phyloP scores from a whole-genome alignment of 768 basidiomycete genomes.

The Xerocomellus intermedius region DNA sequence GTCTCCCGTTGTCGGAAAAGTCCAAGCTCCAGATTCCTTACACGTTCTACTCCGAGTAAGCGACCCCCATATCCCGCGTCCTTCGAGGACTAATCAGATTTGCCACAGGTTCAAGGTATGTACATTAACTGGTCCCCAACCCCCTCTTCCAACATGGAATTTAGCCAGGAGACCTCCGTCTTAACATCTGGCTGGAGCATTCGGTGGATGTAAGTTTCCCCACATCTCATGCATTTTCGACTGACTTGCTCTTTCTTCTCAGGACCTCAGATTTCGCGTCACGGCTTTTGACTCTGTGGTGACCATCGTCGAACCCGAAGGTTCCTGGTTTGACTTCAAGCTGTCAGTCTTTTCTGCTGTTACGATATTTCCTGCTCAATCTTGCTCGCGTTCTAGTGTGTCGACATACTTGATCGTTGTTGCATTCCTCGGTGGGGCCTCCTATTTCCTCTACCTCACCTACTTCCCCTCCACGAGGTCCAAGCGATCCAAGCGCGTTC shows the following conservation, averaged over 20 bases:
- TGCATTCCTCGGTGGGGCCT: constrained; percentile 58
- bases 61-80: constrained; percentile 5
- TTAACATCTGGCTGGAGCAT: constrained; percentile 78
- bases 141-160: constrained; percentile 6
- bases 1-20: constrained; percentile 50
- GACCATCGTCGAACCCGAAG: constrained; percentile 75
- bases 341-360: constrained; percentile 50
- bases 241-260: background rate
- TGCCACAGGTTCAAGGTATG: constrained; percentile 58
- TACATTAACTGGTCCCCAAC: background rate
- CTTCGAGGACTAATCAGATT: constrained; percentile 4
- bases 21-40: constrained; percentile 68
- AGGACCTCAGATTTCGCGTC: constrained; percentile 62
- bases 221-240: background rate
- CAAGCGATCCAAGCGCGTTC: constrained; percentile 47
- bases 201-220: constrained; percentile 49
- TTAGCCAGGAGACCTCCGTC: constrained; percentile 72
- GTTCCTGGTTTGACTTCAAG: constrained; percentile 76
- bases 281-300: constrained; percentile 74
- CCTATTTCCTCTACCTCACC: constrained; percentile 63
- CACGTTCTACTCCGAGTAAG: constrained; percentile 80
- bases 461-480: constrained; percentile 62
- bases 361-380: constrained; percentile 1
- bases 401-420: constrained; percentile 71
- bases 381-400: constrained; percentile 36